Conservation (phyloP, 495 filamentous ascomycete genomes). For the Thermothielavioides terrestris region DNA sequence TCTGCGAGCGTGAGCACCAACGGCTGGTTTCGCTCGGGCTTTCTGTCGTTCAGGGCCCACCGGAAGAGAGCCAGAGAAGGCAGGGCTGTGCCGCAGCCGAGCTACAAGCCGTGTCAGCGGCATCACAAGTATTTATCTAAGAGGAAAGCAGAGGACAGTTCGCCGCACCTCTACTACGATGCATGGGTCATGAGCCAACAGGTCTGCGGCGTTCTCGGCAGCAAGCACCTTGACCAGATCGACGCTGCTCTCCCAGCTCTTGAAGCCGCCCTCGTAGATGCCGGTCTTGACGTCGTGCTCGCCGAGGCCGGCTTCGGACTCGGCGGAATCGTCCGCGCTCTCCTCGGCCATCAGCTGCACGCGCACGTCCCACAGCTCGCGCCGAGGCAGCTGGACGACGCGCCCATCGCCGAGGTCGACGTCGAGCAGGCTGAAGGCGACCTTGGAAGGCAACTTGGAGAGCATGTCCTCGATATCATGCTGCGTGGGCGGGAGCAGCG, state of each 20-base stretch:
- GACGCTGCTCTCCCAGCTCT: constrained; percentile 93
- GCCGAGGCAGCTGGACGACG: constrained; percentile 57
- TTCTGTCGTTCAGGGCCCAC: constrained; percentile 43
- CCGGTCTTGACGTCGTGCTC: constrained; percentile 79
- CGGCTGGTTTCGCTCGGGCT: constrained; percentile 19
- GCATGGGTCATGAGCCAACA: constrained; percentile 32
- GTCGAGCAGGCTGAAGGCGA: constrained; percentile 59
- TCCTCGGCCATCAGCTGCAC: constrained; percentile 92
- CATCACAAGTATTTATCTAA: neutral
- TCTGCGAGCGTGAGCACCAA: constrained; percentile 70
- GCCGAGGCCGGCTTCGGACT: constrained; percentile 50
- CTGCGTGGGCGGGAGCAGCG: constrained; percentile 37
- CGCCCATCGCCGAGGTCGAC: constrained; percentile 42
- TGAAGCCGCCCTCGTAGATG: constrained; percentile 97
- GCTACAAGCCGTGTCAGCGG: constrained; percentile 41
- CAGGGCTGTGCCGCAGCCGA: constrained; percentile 85
- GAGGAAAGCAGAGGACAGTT: neutral
- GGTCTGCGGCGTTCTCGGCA: constrained; percentile 48
- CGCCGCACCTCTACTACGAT: constrained; percentile 67
- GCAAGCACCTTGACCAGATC: constrained; percentile 71
- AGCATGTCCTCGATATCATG: constrained; percentile 48
- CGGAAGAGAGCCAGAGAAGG: constrained; percentile 73
- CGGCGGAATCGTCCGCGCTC: constrained; percentile 28
- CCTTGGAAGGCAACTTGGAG: constrained; percentile 62
- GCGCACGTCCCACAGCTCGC: constrained; percentile 88